These are phyloP conservation scores for Fraxinus floribunda DNA, from an alignment of 305 asterid species.

Conservation along the genomic window DNA sequence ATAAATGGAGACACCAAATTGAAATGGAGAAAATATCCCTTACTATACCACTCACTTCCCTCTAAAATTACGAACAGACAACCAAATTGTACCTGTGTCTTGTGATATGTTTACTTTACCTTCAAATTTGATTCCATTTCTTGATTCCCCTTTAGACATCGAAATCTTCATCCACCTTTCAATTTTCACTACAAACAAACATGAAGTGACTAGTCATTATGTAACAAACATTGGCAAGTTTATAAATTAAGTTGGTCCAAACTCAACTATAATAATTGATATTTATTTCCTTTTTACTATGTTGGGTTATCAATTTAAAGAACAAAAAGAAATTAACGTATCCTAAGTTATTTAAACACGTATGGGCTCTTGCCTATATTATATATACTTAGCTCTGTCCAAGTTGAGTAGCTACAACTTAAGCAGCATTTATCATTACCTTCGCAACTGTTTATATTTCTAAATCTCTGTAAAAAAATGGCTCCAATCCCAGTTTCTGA, in stretches of 20 bases:
- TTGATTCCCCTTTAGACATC: background rate
- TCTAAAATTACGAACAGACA: background rate
- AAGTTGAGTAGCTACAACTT: slow-evolving; percentile 8
- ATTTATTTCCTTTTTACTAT: background rate
- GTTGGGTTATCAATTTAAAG: too few species aligned
- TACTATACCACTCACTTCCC: background rate
- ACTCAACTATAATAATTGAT: background rate
- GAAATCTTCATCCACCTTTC: background rate
- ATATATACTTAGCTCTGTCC: slow-evolving; percentile 34
- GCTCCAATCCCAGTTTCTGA: slow-evolving; percentile 54
- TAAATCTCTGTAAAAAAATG: slow-evolving; percentile 37
- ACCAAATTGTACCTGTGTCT: background rate
- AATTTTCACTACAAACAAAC: background rate
- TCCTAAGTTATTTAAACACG: background rate
- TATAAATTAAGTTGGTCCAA: background rate
- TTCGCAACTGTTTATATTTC: background rate
- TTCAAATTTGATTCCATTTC: slow-evolving; percentile 5
- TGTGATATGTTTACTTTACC: background rate
- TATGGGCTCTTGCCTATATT: slow-evolving; percentile 41
- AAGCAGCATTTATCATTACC: slow-evolving; percentile 15
- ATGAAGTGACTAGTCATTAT: background rate
- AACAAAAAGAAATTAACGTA: too few species aligned
- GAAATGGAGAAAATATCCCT: slow-evolving; percentile 19
- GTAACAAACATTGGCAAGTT: background rate
- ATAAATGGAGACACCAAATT: slow-evolving; percentile 26